Evolutionary conservation across 495 filamentous ascomycete species (phyloP).

Genomic region (Diplogelasinospora grovesii): DNA sequence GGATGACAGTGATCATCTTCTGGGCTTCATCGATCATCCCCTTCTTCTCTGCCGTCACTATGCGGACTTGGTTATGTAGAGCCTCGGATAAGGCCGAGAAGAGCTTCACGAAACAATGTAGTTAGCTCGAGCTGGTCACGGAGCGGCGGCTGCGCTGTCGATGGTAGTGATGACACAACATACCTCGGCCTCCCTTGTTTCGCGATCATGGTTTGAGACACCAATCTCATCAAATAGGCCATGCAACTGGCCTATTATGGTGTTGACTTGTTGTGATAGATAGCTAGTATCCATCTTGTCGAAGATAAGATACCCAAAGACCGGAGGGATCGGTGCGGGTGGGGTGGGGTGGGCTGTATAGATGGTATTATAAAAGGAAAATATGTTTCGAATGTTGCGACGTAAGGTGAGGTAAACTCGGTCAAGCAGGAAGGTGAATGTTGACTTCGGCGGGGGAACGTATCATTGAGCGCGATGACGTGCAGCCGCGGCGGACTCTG

Average conservation of each 20-base stretch:
- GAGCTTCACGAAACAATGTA: slow-evolving; percentile 49
- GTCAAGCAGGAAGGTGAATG: slow-evolving; percentile 8
- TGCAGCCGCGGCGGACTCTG: slow-evolving; percentile 20
- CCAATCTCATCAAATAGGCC: slow-evolving; percentile 95
- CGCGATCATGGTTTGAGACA: slow-evolving; percentile 80
- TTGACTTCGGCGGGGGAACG: slow-evolving; percentile 20
- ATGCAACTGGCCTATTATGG: slow-evolving; percentile 83
- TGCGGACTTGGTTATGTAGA: slow-evolving; percentile 72
- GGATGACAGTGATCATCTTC: slow-evolving; percentile 72
- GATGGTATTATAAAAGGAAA: no score
- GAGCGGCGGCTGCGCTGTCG: no score
- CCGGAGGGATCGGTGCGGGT: no score
- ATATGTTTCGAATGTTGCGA: slow-evolving; percentile 3
- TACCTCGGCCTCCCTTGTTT: slow-evolving; percentile 79
- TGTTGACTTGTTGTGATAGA: slow-evolving; percentile 86
- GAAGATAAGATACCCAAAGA: no score
- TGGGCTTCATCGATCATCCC: slow-evolving; percentile 81
- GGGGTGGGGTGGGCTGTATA: neutral
- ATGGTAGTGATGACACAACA: no score
- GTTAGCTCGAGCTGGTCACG: no score
- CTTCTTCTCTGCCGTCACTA: slow-evolving; percentile 80
- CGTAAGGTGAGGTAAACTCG: slow-evolving; percentile 13
- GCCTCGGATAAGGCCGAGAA: slow-evolving; percentile 84
- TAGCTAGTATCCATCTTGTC: slow-evolving; percentile 78
- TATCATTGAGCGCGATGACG: slow-evolving; percentile 26